Evolutionary conservation across 1,139 yeast species (phyloP).

Genomic region (Pichia norvegensis): DNA sequence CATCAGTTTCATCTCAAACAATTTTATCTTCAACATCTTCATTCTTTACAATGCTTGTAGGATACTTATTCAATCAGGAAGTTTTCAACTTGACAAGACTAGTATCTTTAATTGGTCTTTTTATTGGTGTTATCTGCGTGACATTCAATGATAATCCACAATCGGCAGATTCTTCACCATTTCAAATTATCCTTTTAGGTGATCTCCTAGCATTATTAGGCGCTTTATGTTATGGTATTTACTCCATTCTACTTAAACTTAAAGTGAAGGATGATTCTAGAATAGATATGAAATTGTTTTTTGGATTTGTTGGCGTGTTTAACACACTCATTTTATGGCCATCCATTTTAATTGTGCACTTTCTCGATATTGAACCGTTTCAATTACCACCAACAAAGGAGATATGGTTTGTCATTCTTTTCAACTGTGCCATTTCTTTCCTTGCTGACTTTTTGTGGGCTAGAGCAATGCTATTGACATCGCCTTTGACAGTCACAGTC

Average conservation of each 20-base stretch:
- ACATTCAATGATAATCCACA: constrained; percentile 37
- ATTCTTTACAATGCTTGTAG: constrained; percentile 83
- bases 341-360: constrained; percentile 55
- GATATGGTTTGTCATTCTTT: constrained; percentile 46
- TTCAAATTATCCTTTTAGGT: constrained; percentile 47
- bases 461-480: constrained; percentile 82
- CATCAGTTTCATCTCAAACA: constrained; percentile 90
- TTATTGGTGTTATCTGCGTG: constrained; percentile 72
- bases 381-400: constrained; percentile 54
- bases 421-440: constrained; percentile 72
- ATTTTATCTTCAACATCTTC: constrained; percentile 87
- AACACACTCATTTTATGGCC: constrained; percentile 82
- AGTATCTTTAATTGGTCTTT: constrained; percentile 48
- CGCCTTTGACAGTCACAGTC: constrained; percentile 91
- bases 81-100: constrained; percentile 51
- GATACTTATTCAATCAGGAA: constrained; percentile 67
- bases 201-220: constrained; percentile 74
- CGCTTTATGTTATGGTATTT: constrained; percentile 84
- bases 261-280: constrained; percentile 65
- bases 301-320: constrained; percentile 90
- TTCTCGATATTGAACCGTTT: constrained; percentile 56
- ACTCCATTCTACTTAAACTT: constrained; percentile 75
- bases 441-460: constrained; percentile 95
- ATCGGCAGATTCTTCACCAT: constrained; percentile 18
- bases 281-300: constrained; percentile 77